A percentile compares a stretch with the other conserved stretches of the same genome.
These are phyloP conservation scores for Acacia pycnantha DNA, from an alignment of 331 rosid genomes.

Conservation along the genomic window DNA sequence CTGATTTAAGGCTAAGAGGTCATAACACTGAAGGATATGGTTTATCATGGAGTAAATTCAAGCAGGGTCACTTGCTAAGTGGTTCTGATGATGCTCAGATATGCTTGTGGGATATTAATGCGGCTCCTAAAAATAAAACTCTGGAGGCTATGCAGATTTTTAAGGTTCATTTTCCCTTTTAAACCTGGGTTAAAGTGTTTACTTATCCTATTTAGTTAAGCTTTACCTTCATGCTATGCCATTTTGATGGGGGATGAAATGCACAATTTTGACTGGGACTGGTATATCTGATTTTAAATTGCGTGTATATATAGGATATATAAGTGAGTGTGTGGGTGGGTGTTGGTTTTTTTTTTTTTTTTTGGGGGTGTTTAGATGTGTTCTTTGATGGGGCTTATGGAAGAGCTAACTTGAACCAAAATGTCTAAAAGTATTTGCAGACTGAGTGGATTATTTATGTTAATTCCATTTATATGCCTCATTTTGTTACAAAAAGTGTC, in stretches of 20 bases:
- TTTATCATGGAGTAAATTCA: slow-evolving; percentile 92
- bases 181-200: not conserved
- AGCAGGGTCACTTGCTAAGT: slow-evolving; percentile 86
- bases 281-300: not conserved
- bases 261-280: not conserved
- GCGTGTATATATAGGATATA: not conserved
- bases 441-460: not conserved
- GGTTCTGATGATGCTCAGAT: slow-evolving; percentile 99
- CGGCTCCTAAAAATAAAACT: slow-evolving; percentile 66
- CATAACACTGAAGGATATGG: slow-evolving; percentile 97
- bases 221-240: not conserved
- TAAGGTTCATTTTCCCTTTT: slow-evolving; percentile 48
- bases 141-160: slow-evolving; percentile 85
- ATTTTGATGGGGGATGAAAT: not conserved
- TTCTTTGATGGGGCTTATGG: not conserved
- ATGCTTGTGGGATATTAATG: slow-evolving; percentile 96
- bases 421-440: not conserved
- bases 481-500: not conserved
- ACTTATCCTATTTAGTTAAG: not conserved
- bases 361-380: not conserved
- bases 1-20: slow-evolving; percentile 86
- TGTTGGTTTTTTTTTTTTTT: too few species aligned
- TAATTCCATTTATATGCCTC: not conserved
- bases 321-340: not conserved
- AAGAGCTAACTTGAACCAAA: not conserved